Evolutionary conservation across 2,329 filamentous ascomycete species (phyloP), one percentile per base, ranked within the genome.

Genomic region (Aspergillus amoenus): DNA sequence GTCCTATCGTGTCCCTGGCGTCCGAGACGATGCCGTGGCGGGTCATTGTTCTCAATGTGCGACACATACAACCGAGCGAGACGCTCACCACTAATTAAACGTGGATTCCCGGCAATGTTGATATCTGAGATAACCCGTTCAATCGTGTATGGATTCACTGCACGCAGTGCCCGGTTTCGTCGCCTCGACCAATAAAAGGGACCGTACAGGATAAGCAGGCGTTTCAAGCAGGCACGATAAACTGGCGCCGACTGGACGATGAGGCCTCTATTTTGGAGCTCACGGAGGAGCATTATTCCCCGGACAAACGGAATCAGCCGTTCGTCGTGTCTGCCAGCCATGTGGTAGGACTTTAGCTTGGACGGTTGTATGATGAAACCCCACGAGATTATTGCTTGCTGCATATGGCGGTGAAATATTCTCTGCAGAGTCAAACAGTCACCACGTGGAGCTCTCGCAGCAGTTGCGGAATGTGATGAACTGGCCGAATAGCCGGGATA

Each of bases 371-470:
- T 61, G 43, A 58, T 73, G 64, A 83, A 82, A 2, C 80, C 79
- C 80, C 81, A 83, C 45, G 74, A 68, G 12, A 83, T 71, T 40
- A 83, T 74, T 11, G 77, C 77, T 47, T 71, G 70, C 66, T 82
- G 81, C 57, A 81, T 71, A 4, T 68, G 59, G 1, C 64, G 61
- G 18, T 66, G 68, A 60, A 83, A 83, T 13, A 83, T 71, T 2
- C 66, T 66, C 15, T 66, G 66, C 3, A 81, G 69, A 37, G 70
- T 62, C 12, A 61, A 60, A 34, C 63, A 56, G 30, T 66, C 64
- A n/a, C 58, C 60, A n/a, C 42, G 51, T 13, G 48, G 52, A 13
- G 32, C 24, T 47, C 34, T 21, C 5, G n/a, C 40, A 13, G 9
- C 22, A 4, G 9, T 41, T 15, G 44, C 21, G 7, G 22, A 12